Evolutionary conservation across 2,329 filamentous ascomycete species (phyloP), one percentile per base, ranked within the genome.

Genomic region (Ophiocordyceps unilateralis): DNA sequence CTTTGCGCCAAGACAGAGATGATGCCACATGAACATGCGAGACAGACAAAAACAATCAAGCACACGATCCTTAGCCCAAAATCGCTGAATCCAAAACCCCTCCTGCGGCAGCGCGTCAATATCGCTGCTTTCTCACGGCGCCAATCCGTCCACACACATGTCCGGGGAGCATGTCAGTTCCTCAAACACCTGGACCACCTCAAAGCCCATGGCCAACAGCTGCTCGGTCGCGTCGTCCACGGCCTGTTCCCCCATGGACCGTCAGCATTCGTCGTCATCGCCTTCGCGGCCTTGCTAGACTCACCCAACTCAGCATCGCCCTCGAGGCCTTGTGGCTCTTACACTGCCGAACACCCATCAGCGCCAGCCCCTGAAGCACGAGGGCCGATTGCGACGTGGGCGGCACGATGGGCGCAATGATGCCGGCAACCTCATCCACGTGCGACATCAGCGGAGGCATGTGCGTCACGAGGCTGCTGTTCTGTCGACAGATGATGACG

Each of bases 331-430:
- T 83, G 55, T 88, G 76, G 51, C 74, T 74, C 59, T 88, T 89
- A 58, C 86, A 83, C 61, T 91, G 85, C 45, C 83, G 74, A 53
- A 91, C 77, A 1, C 83, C 84, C 63, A 93, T 76, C 47, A 93
- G 62, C 14, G 85, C 81, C 48, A 93, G 62, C 0, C 85, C 85
- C 61, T 93, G 85, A 14, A 76, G 54, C 46, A 89, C 69, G 24
- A 91, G 60, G 0, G 72, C 78, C 23, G 80, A 76, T 53, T 84
- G 82, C 1, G 76, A 70, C 2, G 73, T 72, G 0, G 81, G 70
- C 1, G 80, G 78, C 39, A 91, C 81, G 11, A 91, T 76, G 0
- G 84, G 84, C 20, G 82, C 84, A 14, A 87, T 78, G 39, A 93
- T 85, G 7, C 85, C 86, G 4, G 84, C 83, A 5, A 81, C 72